These are phyloP conservation scores for Russula sp. DNA, from an alignment of 768 basidiomycete species.

Conservation along the genomic window DNA sequence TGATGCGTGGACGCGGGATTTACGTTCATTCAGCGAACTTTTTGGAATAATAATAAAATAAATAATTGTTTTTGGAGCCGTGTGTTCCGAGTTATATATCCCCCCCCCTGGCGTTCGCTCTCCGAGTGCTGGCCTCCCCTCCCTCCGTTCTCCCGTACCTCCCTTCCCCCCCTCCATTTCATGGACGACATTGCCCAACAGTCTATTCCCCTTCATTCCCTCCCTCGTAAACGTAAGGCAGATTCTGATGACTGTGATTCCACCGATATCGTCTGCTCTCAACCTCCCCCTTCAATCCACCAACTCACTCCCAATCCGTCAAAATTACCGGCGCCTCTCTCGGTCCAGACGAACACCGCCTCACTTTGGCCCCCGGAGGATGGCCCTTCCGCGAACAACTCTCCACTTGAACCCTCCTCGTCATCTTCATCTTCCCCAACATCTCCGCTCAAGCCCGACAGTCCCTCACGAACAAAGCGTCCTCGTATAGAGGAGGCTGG, in stretches of 20 bases:
- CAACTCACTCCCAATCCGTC: slow-evolving; percentile 16
- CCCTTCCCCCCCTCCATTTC: slow-evolving; percentile 26
- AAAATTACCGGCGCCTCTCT: slow-evolving; percentile 20
- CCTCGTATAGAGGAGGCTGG: slow-evolving; percentile 19
- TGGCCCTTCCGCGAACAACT: slow-evolving; percentile 1
- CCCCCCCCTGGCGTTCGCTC: slow-evolving; percentile 8
- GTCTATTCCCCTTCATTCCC: slow-evolving; percentile 40
- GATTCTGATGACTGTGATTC: slow-evolving; percentile 39
- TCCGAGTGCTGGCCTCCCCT: slow-evolving; percentile 18
- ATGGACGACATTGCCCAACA: slow-evolving; percentile 62
- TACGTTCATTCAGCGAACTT: slow-evolving; percentile 1
- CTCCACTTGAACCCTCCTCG: slow-evolving; percentile 13
- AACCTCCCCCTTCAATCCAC: slow-evolving; percentile 8
- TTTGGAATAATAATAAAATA: slow-evolving; percentile 2
- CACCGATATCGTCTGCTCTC: slow-evolving; percentile 15
- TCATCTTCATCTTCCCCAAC: slow-evolving; percentile 11
- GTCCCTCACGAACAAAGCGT: slow-evolving; percentile 23
- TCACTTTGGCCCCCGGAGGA: slow-evolving; percentile 16
- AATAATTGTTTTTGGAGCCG: slow-evolving; percentile 20
- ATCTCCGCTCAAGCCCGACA: slow-evolving; percentile 14
- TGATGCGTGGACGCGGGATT: slow-evolving; percentile 19
- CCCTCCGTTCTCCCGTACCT: slow-evolving; percentile 19
- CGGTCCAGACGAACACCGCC: slow-evolving; percentile 19
- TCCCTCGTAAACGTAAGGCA: slow-evolving; percentile 64
- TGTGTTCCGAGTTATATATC: slow-evolving; percentile 38